A percentile compares a stretch with the other conserved stretches of the same genome.
These are phyloP conservation scores for Talaromyces verruculosus DNA, from an alignment of 2,329 filamentous ascomycete species.

Conservation along the genomic window DNA sequence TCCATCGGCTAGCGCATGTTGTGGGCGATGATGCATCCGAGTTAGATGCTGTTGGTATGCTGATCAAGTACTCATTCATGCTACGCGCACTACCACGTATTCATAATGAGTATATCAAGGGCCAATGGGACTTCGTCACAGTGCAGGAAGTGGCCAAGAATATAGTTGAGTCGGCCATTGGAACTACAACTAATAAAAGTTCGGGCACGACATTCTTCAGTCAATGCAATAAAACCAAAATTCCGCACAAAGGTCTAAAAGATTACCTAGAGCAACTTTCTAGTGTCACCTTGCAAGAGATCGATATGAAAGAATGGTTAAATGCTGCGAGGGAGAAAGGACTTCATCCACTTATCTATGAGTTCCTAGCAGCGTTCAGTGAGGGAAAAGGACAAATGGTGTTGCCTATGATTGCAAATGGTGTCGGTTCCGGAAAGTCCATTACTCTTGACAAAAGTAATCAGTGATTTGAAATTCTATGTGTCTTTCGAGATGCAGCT, in stretches of 20 bases:
- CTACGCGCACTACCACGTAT: not conserved
- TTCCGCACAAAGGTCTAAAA: not conserved
- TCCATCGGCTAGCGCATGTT: conserved; percentile 14
- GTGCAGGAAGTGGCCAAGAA: not conserved
- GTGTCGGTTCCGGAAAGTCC: conserved; percentile 27
- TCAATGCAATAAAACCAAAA: not conserved
- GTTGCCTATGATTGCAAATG: conserved; percentile 9
- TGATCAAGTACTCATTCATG: conserved; percentile 8
- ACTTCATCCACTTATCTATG: conserved; percentile 10
- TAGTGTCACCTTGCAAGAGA: not conserved
- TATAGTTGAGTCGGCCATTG: not conserved
- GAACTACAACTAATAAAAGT: not conserved
- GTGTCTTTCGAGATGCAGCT: not conserved
- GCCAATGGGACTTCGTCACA: conserved; percentile 13
- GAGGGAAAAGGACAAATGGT: conserved; percentile 2
- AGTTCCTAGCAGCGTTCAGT: not conserved
- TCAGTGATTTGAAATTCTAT: not conserved
- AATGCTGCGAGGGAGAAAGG: not conserved
- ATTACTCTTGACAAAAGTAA: not conserved
- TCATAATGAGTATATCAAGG: not conserved
- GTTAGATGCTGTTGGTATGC: conserved; percentile 9
- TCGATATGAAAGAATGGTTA: conserved; percentile 1
- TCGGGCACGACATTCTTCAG: not conserved
- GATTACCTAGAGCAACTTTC: not conserved
- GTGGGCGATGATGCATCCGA: not conserved